These are phyloP conservation scores for Citrus inodora DNA, from an alignment of 345 rosid genomes.

Conservation along the genomic window DNA sequence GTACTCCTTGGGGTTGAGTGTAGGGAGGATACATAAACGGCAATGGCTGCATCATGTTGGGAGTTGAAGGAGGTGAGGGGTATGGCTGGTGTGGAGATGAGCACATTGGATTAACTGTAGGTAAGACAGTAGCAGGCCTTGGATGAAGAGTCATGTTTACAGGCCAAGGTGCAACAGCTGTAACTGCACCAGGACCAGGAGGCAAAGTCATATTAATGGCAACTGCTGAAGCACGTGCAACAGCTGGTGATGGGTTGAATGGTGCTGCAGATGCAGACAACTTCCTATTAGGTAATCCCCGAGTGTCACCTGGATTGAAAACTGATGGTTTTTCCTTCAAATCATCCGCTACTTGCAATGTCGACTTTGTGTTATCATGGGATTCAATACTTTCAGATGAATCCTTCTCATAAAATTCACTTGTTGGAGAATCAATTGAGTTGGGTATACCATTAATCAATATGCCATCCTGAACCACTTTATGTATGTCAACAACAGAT, in stretches of 20 bases:
- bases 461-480: slow-evolving; percentile 31
- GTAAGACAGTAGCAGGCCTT: slow-evolving; percentile 50
- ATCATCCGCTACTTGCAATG: slow-evolving; percentile 40
- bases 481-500: slow-evolving; percentile 33
- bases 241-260: slow-evolving; percentile 69
- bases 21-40: slow-evolving; percentile 81
- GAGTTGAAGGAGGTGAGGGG: slow-evolving; percentile 86
- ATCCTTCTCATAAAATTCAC: slow-evolving; percentile 37
- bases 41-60: slow-evolving; percentile 83
- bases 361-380: slow-evolving; percentile 23
- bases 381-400: slow-evolving; percentile 28
- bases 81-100: slow-evolving; percentile 60
- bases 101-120: slow-evolving; percentile 43
- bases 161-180: slow-evolving; percentile 68
- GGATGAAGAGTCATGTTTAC: slow-evolving; percentile 84
- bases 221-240: slow-evolving; percentile 57
- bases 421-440: slow-evolving; percentile 39
- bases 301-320: slow-evolving; percentile 41
- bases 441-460: slow-evolving; percentile 33
- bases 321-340: slow-evolving; percentile 52
- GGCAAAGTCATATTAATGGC: slow-evolving; percentile 60
- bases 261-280: slow-evolving; percentile 98
- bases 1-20: slow-evolving; percentile 59
- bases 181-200: slow-evolving; percentile 52
- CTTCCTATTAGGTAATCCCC: slow-evolving; percentile 60